Base-by-base conservation (phyloP, 768 basidiomycete genomes). In the Lyophyllum semitale region DNA sequence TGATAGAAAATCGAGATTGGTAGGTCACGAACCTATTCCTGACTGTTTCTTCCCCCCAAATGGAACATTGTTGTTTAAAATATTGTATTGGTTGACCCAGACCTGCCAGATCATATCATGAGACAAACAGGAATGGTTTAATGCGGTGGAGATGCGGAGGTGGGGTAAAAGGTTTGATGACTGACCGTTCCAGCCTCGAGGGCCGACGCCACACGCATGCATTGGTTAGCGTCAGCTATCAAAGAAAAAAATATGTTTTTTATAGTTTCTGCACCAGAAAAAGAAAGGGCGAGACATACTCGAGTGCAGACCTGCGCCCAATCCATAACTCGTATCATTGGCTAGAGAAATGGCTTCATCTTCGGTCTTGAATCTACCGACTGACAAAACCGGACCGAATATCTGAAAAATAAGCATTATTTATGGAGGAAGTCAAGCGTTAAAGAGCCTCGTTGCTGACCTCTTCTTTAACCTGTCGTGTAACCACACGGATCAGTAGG, bases 1-100 rank as follows among this genome's bases (percentile, higher is more conserved):
- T 20, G 38, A 20, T 23, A 42, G 37, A 22, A 53, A 22, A 3
- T n/a, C 9, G 22, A 22, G 9, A 26, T 17, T 4, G 40, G 12
- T 5, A n/a, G 5, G 37, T 38, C 37, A 72, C 81, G 54, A 61
- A 89, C 91, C 88, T 64, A 91, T 86, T 49, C 94, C 94, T 40
- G 89, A 91, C 68, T 92, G 89, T 73, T 95, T 96, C 77, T 91
- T 96, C 22, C 95, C 96, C 33, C 96, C 95, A 65, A 98, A 98
- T 1, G 96, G 96, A 42, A 94, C 88, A 55, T 95, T 93, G 69
- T 91, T 92, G 72, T 84, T 82, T 53, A 96, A 70, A 12, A 89
- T 38, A 65, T 88, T 90, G 73, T 94, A 95, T 65, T 93, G 88
- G 71, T 98, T 98, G 56, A 95, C 82, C 94, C 95, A 97, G 38